A percentile compares a stretch with the other conserved stretches of the same genome.
These are phyloP conservation scores for Panaeolus papilionaceus DNA, from an alignment of 768 basidiomycete species.

Conservation along the genomic window DNA sequence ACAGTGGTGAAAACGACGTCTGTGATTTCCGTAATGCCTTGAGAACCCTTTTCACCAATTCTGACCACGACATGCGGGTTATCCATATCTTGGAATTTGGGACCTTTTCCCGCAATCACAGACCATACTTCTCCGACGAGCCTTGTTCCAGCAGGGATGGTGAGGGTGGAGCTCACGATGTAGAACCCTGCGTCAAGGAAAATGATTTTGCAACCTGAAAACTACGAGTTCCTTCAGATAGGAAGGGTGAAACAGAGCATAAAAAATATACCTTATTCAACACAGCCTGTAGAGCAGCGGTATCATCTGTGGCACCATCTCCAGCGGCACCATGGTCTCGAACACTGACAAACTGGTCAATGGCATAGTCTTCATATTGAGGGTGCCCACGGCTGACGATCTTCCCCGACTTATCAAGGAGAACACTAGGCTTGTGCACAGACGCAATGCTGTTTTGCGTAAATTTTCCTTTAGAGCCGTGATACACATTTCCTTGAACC, in stretches of 20 bases:
- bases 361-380: constrained; percentile 66
- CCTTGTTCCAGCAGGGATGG: constrained; percentile 59
- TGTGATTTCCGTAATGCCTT: constrained; percentile 62
- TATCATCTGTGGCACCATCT: constrained; percentile 80
- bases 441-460: constrained; percentile 53
- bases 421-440: constrained; percentile 56
- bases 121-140: constrained; percentile 69
- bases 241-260: background rate
- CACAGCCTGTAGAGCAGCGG: constrained; percentile 64
- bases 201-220: constrained; percentile 74
- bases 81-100: constrained; percentile 46
- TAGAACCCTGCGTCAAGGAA: constrained; percentile 78
- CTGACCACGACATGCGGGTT: constrained; percentile 53
- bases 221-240: constrained; percentile 42
- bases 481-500: constrained; percentile 80
- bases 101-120: constrained; percentile 55
- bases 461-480: constrained; percentile 53
- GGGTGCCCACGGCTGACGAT: constrained; percentile 71
- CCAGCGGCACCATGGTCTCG: constrained; percentile 73
- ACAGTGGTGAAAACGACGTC: constrained; percentile 69
- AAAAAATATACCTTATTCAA: constrained; percentile 54
- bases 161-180: constrained; percentile 57
- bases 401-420: constrained; percentile 60
- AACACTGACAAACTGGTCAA: constrained; percentile 74
- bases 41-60: constrained; percentile 50